phyloP scores from a whole-genome alignment of 2,329 filamentous ascomycete genomes.

The Ophiognomonia clavigignenti-juglandacearum region DNA sequence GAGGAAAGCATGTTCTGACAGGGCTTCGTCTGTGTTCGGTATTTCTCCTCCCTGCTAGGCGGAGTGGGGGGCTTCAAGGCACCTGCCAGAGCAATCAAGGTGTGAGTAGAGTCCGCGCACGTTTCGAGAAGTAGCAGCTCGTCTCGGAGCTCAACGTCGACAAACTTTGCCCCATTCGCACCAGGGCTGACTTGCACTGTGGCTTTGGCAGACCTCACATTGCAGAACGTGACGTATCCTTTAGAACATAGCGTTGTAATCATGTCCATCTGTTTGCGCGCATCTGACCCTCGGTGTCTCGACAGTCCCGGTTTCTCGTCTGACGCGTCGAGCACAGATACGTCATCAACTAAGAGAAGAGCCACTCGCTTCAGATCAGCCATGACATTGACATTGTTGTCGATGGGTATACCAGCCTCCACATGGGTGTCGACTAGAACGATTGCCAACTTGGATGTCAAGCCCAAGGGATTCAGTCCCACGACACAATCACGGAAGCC shows the following conservation, averaged over 20 bases:
- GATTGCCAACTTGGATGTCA: slow-evolving; percentile 71
- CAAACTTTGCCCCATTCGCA: slow-evolving; percentile 55
- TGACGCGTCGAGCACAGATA: slow-evolving; percentile 36
- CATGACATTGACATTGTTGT: slow-evolving; percentile 57
- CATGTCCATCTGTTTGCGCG: slow-evolving; percentile 38
- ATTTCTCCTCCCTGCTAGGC: slow-evolving; percentile 78
- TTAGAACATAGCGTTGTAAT: slow-evolving; percentile 53
- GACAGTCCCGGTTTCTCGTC: slow-evolving; percentile 33
- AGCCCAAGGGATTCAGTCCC: slow-evolving; percentile 75
- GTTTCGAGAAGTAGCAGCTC: slow-evolving; percentile 88
- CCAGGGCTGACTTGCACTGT: slow-evolving; percentile 55
- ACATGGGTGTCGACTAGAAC: slow-evolving; percentile 75
- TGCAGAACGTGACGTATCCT: slow-evolving; percentile 83
- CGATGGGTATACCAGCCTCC: slow-evolving; percentile 60
- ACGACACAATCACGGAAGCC: slow-evolving; percentile 75
- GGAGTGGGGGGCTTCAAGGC: slow-evolving; percentile 79
- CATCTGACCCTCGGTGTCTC: slow-evolving; percentile 30
- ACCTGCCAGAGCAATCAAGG: slow-evolving; percentile 72
- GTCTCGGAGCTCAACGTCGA: slow-evolving; percentile 79
- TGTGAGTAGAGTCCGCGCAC: slow-evolving; percentile 95
- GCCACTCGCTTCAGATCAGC: slow-evolving; percentile 75
- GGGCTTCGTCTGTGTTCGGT: slow-evolving; percentile 79
- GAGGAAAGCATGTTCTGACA: slow-evolving; percentile 86
- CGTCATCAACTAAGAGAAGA: slow-evolving; percentile 76
- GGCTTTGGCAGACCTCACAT: slow-evolving; percentile 76